phyloP scores from a whole-genome alignment of 2,329 filamentous ascomycete genomes.

The Monosporascus sp. region DNA sequence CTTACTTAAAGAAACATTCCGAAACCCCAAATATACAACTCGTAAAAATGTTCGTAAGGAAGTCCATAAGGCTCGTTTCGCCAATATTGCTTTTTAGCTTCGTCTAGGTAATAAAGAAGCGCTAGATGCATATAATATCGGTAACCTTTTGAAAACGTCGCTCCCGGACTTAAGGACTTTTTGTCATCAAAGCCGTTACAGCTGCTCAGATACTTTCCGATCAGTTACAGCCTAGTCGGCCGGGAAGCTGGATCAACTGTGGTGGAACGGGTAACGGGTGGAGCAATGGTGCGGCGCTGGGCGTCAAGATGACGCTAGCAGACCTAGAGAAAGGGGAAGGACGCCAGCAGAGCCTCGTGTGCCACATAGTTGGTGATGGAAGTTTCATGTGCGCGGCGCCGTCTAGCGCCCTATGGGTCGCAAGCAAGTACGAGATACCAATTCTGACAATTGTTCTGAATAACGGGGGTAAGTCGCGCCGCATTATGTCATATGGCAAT shows the following conservation, averaged over 20 bases:
- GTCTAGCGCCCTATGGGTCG: slow-evolving; percentile 43
- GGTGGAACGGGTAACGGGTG: slow-evolving; percentile 76
- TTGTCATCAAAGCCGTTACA: slow-evolving; percentile 73
- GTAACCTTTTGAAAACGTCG: slow-evolving; percentile 13
- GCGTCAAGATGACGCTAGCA: slow-evolving; percentile 65
- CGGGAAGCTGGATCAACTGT: slow-evolving; percentile 75
- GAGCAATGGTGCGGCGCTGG: slow-evolving; percentile 70
- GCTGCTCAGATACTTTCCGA: slow-evolving; percentile 62
- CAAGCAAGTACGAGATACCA: slow-evolving; percentile 40
- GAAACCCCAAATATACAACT: slow-evolving; percentile 25
- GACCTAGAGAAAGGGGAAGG: slow-evolving; percentile 41
- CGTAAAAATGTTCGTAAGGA: slow-evolving; percentile 8
- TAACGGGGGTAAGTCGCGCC: slow-evolving; percentile 38
- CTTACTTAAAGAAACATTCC: slow-evolving; percentile 1
- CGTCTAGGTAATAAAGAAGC: slow-evolving; percentile 12
- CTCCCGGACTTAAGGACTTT: slow-evolving; percentile 55
- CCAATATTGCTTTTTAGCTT: slow-evolving; percentile 14
- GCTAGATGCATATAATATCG: slow-evolving; percentile 19
- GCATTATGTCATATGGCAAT: background rate
- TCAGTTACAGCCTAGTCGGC: slow-evolving; percentile 61
- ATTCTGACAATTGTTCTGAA: slow-evolving; percentile 45
- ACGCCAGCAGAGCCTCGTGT: slow-evolving; percentile 35
- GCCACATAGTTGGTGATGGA: slow-evolving; percentile 45
- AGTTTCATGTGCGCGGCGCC: slow-evolving; percentile 44
- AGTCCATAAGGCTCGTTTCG: slow-evolving; percentile 16